Base-by-base conservation (phyloP, 116 monocot genomes). In the Posidonia oceanica region DNA sequence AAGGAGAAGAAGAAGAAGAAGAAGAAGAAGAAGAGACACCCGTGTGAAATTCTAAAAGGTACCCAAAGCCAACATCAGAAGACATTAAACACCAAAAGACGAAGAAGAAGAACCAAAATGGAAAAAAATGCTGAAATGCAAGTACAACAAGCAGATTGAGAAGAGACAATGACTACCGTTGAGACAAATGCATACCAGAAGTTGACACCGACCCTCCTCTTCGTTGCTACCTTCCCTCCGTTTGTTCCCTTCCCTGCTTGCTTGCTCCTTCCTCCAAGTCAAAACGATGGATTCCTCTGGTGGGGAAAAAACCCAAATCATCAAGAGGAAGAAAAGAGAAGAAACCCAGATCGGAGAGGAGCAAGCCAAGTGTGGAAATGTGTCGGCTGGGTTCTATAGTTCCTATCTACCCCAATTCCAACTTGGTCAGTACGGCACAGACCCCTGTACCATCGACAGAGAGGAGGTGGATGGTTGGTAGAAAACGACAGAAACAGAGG, bases 201-300 rank as follows among this genome's bases (percentile, higher is more conserved):
- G 21, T 7, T 23, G 36, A 61, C 18, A 3, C 61, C 61, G 20
- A 22, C 36, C 12, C 22, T 29, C 48, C 3, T 1, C 48, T 48
- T 48, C 3, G 48, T 61, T 36, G 61, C 61, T 61, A 36, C 36
- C 61, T 57, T 57, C 16, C 57, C 16, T 57, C 16, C 16, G 12
- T 61, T 36, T 11, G 12, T 4, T 61, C 13, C 61, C 14, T 61
- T 29, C 61, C 36, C 29, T 12, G 29, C 14, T 61, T 29, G 13
- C 36, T 61, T 22, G 61, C 36, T 23, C 61, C 61, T 21, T 14
- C 36, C 23, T 13, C 22, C 20, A 61, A 29, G 61, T 29, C 29
- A 36, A 61, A 61, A 8, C 61, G 61, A 61, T 36, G 36, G 61
- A 61, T 61, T 61, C 61, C 61, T 61, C 4, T 61, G 11, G 61